These are phyloP conservation scores for Orbilia blumenaviensis DNA, from an alignment of 2,329 filamentous ascomycete genomes.

Conservation along the genomic window DNA sequence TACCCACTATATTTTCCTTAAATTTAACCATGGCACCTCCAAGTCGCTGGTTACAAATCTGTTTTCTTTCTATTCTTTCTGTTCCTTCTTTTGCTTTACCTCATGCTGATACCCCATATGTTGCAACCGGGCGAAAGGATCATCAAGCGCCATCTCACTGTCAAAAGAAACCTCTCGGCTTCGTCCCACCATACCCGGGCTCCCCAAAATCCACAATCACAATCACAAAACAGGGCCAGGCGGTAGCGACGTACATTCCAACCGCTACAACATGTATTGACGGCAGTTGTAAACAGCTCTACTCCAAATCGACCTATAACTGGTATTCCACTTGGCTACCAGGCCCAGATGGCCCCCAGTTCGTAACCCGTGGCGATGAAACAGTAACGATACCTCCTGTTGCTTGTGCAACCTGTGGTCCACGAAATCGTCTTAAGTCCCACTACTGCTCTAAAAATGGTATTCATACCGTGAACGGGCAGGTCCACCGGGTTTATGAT, in stretches of 20 bases:
- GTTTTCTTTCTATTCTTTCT: background rate
- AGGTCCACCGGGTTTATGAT: background rate
- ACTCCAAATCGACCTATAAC: background rate
- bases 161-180: background rate
- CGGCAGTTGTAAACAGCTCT: background rate
- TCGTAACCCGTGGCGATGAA: background rate
- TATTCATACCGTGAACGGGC: background rate
- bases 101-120: background rate
- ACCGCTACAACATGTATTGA: background rate
- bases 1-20: background rate
- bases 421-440: background rate
- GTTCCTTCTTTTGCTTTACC: background rate
- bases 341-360: background rate
- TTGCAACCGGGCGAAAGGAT: background rate
- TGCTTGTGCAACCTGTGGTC: background rate
- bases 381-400: background rate
- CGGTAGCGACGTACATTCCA: background rate
- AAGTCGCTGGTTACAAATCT: background rate
- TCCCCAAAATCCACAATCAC: conserved; percentile 3
- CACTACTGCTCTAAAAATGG: conserved; percentile 2
- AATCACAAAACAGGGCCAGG: background rate
- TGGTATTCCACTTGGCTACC: conserved; percentile 9
- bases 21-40: background rate
- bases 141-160: background rate
- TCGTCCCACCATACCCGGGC: background rate